Evolutionary conservation across 805 yeast genomes (phyloP).

Genomic region (Barnettozyma wickerhamii): DNA sequence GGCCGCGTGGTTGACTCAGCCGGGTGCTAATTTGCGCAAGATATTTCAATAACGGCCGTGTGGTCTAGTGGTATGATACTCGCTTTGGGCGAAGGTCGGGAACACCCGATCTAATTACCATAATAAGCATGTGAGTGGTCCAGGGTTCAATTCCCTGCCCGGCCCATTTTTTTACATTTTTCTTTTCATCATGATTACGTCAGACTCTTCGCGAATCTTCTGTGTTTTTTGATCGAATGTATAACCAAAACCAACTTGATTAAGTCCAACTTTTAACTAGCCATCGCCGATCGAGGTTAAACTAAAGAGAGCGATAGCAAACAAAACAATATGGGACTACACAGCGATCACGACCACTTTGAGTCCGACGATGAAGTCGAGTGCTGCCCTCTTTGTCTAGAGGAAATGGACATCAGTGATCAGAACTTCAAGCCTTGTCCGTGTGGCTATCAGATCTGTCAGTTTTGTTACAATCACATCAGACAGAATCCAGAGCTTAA

Average conservation of each 20-base stretch:
- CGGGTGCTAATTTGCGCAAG: not conserved
- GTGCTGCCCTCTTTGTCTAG: slow-evolving; percentile 89
- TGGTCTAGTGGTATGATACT: slow-evolving; percentile 32
- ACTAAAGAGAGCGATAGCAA: too few relatives aligned
- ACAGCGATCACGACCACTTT: slow-evolving; percentile 45
- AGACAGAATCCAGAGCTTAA: slow-evolving; percentile 92
- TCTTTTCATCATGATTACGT: not conserved
- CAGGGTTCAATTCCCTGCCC: slow-evolving; percentile 14
- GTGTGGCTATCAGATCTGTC: slow-evolving; percentile 98
- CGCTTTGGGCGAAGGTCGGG: slow-evolving; percentile 29
- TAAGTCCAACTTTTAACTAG: too few relatives aligned
- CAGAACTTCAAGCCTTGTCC: slow-evolving; percentile 99
- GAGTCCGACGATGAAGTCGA: slow-evolving; percentile 81
- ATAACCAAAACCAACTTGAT: not conserved
- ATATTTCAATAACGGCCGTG: slow-evolving; percentile 21
- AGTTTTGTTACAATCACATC: slow-evolving; percentile 95
- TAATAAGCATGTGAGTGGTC: slow-evolving; percentile 15
- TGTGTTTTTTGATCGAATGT: not conserved
- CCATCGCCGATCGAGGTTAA: too few relatives aligned
- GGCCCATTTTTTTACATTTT: slow-evolving; percentile 7
- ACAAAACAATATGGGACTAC: too few relatives aligned
- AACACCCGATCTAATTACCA: slow-evolving; percentile 9
- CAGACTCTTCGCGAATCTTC: not conserved
- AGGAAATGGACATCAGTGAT: slow-evolving; percentile 95
- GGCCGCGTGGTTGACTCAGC: too few relatives aligned